Conservation (phyloP, 192 early-diverging fungal species). For the Lobulomyces angularis region DNA sequence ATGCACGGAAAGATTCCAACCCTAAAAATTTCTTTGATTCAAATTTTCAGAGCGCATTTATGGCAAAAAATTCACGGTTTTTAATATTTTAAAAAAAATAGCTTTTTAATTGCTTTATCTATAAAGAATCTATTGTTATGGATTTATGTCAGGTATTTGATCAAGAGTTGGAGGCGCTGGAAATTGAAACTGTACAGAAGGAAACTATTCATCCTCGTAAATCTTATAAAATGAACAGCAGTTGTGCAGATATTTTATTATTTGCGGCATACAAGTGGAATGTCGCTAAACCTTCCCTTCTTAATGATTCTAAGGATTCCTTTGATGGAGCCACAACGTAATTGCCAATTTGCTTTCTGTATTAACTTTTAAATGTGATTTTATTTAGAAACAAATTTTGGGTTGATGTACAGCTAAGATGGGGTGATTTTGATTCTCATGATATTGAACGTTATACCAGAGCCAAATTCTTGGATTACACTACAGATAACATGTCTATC, state of each 20-base stretch:
- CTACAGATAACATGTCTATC: constrained; percentile 96
- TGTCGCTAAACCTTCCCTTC: constrained; percentile 82
- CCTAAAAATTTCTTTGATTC: constrained; percentile 96
- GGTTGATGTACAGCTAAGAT: constrained; percentile 96
- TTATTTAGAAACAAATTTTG: constrained; percentile 92
- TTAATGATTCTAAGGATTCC: constrained; percentile 86
- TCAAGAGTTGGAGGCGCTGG: constrained; percentile 90
- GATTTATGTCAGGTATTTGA: constrained; percentile 88
- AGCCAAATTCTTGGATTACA: constrained; percentile 96
- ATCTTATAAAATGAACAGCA: constrained; percentile 98
- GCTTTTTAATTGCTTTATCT: constrained; percentile 5
- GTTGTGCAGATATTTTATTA: constrained; percentile 83
- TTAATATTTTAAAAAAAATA: neutral
- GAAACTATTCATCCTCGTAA: constrained; percentile 99
- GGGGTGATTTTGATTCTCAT: constrained; percentile 99
- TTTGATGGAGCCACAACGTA: constrained; percentile 95
- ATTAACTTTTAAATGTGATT: no score
- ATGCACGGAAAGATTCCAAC: constrained; percentile 99
- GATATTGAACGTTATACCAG: constrained; percentile 97
- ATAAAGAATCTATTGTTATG: constrained; percentile 3
- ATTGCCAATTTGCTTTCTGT: no score
- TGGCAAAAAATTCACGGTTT: constrained; percentile 96
- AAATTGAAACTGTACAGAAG: constrained; percentile 97
- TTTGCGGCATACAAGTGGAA: constrained; percentile 99
- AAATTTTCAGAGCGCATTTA: constrained; percentile 96